A percentile compares a stretch with the other conserved stretches of the same genome.
These are phyloP conservation scores for Kalmusia sp. DNA, from an alignment of 2,329 filamentous ascomycete species.

Conservation along the genomic window DNA sequence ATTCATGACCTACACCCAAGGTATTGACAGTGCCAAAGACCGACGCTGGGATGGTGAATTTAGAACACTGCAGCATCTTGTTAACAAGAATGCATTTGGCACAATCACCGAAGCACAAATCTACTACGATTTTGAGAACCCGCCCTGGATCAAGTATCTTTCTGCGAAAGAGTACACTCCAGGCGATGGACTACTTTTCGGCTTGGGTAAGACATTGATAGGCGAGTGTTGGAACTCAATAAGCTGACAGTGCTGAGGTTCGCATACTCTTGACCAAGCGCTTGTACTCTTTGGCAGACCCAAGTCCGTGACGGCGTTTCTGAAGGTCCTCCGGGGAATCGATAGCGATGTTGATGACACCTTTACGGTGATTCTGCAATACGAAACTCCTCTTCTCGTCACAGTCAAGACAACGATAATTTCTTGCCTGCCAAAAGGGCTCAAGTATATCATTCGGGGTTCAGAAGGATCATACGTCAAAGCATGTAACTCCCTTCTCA, in stretches of 20 bases:
- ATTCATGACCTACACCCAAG: no score
- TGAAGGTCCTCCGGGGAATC: background rate
- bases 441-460: background rate
- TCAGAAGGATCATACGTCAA: background rate
- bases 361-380: conserved; percentile 11
- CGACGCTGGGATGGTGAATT: background rate
- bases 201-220: background rate
- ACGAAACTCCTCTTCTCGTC: background rate
- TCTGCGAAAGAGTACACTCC: background rate
- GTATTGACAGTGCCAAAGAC: background rate
- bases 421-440: background rate
- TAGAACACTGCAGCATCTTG: background rate
- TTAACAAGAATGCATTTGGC: background rate
- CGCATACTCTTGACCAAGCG: conserved; percentile 2
- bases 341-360: conserved; percentile 10
- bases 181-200: background rate
- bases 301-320: background rate
- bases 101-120: background rate
- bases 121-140: background rate
- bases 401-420: background rate
- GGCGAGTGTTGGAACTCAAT: no score
- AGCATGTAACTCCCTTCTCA: no score
- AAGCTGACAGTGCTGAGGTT: background rate
- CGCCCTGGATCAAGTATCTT: background rate
- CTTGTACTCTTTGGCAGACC: background rate